Percentiles rank a stretch among this genome's conserved stretches.
Evolutionary conservation across 108 stramenopile species (phyloP).

Genomic region (Stephanodiscus minutulus): DNA sequence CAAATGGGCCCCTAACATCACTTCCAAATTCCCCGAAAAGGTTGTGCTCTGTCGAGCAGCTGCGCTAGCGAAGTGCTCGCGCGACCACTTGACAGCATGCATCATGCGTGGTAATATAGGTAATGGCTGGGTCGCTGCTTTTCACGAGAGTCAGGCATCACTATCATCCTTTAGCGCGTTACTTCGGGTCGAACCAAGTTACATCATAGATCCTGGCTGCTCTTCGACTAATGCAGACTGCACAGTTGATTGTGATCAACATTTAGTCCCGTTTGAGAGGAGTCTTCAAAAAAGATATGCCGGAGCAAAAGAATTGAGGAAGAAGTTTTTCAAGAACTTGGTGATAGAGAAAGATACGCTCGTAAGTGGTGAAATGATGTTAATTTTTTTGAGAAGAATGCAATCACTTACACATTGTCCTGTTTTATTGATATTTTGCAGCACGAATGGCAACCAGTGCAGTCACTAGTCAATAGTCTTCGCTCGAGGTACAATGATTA

Average conservation of each 20-base stretch:
- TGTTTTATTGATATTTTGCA: conserved; percentile 11
- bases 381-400: neutral
- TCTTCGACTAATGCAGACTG: conserved; percentile 63
- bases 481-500: conserved; percentile 59
- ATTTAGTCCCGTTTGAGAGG: conserved; percentile 50
- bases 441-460: conserved; percentile 73
- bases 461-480: conserved; percentile 56
- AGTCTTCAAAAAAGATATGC: conserved; percentile 53
- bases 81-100: conserved; percentile 56
- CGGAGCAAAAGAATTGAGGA: conserved; percentile 71
- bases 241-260: conserved; percentile 10
- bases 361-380: conserved; percentile 44
- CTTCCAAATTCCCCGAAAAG: conserved; percentile 61
- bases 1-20: conserved; percentile 59
- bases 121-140: conserved; percentile 61
- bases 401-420: neutral
- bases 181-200: conserved; percentile 66
- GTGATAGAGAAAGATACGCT: conserved; percentile 34
- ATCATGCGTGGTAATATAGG: conserved; percentile 37
- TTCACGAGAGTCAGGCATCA: conserved; percentile 68
- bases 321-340: conserved; percentile 77
- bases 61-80: conserved; percentile 73
- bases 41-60: conserved; percentile 66
- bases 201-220: conserved; percentile 64
- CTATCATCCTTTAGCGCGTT: conserved; percentile 79